phyloP scores from a whole-genome alignment of 129 eudicot genomes.

The Centella asiatica region DNA sequence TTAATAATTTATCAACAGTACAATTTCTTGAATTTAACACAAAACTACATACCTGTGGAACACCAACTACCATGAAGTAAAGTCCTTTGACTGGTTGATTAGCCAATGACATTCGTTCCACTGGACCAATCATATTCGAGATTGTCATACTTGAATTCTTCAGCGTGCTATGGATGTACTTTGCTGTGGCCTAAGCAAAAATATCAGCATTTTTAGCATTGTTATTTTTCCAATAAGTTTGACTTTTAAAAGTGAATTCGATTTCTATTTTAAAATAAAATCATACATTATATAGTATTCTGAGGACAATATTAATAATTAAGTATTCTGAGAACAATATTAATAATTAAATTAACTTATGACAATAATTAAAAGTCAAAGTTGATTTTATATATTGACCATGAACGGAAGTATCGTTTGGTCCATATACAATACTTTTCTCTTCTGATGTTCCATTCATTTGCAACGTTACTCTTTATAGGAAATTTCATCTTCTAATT shows the following conservation, averaged over 20 bases:
- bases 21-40: neutral
- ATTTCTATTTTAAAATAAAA: too few species aligned
- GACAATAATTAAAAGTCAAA: too few species aligned
- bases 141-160: conserved; percentile 41
- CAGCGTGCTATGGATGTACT: conserved; percentile 14
- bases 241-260: neutral
- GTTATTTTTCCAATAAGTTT: neutral
- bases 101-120: conserved; percentile 24
- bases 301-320: too few species aligned
- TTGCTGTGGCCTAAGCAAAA: conserved; percentile 21
- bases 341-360: too few species aligned
- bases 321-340: too few species aligned
- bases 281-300: too few species aligned
- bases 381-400: too few species aligned
- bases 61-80: conserved; percentile 32
- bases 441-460: too few species aligned
- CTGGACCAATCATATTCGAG: conserved; percentile 38
- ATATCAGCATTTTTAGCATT: neutral
- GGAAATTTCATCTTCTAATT: too few species aligned
- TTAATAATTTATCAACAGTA: neutral
- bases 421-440: too few species aligned
- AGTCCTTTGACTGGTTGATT: conserved; percentile 39
- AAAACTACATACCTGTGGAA: conserved; percentile 40
- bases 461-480: too few species aligned
- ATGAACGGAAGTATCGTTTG: too few species aligned